Conservation (phyloP, 805 yeast species). For the Debaryomyces tyrocola region DNA sequence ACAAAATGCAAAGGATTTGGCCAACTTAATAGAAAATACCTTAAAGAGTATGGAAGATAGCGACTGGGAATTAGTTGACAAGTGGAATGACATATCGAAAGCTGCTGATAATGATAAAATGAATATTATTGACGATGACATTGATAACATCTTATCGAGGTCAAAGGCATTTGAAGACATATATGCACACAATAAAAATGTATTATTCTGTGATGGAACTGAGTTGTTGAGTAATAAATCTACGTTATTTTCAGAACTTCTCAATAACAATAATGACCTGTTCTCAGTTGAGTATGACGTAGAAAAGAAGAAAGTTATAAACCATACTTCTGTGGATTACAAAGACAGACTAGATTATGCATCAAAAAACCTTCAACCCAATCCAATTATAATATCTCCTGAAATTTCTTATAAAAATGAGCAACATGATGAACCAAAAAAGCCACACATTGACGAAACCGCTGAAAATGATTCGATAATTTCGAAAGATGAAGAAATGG, state of each 20-base stretch:
- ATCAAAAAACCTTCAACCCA: constrained; percentile 11
- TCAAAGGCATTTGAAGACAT: constrained; percentile 11
- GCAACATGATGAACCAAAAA: constrained; percentile 10
- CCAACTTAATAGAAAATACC: constrained; percentile 52
- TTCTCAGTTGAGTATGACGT: constrained; percentile 17
- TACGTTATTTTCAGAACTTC: constrained; percentile 13
- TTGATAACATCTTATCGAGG: constrained; percentile 3
- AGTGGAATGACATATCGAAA: constrained; percentile 17
- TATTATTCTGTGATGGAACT: constrained; percentile 5
- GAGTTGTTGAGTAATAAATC: constrained; percentile 10
- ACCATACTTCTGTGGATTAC: constrained; percentile 16
- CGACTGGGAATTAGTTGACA: constrained; percentile 38
- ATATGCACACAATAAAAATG: constrained; percentile 7
- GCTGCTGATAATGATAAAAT: constrained; percentile 17
- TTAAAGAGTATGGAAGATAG: constrained; percentile 31
- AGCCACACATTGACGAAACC: constrained; percentile 4
- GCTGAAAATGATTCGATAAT: neutral
- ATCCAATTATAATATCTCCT: constrained; percentile 8
- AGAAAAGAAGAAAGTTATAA: constrained; percentile 9
- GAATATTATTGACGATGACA: constrained; percentile 5
- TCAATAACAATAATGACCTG: constrained; percentile 7
- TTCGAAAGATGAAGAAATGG: constrained; percentile 9
- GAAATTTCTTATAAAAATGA: constrained; percentile 4
- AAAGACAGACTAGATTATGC: constrained; percentile 12
- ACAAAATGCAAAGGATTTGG: constrained; percentile 54